phyloP scores from a whole-genome alignment of 768 basidiomycete species.

The Suillus cothurnatus region DNA sequence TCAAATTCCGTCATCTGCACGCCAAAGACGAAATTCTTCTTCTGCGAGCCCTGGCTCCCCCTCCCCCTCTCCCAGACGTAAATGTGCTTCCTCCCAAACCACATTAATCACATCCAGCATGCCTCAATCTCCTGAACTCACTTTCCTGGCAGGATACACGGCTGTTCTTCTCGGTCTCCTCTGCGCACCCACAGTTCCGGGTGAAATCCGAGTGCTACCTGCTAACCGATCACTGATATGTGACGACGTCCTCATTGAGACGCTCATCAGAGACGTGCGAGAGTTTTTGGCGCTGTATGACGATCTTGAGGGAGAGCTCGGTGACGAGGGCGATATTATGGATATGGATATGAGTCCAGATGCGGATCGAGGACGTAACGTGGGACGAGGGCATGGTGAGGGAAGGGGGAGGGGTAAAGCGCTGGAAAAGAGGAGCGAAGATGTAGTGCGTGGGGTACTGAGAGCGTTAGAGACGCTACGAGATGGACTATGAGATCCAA shows the following conservation, averaged over 20 bases:
- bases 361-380: too few species aligned
- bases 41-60: neutral
- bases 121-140: constrained; percentile 37
- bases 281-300: constrained; percentile 46
- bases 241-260: constrained; percentile 29
- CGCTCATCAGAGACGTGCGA: constrained; percentile 38
- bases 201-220: constrained; percentile 36
- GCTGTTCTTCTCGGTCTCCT: constrained; percentile 67
- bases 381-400: neutral
- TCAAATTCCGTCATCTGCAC: neutral
- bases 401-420: constrained; percentile 13
- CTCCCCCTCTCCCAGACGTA: neutral
- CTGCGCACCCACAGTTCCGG: constrained; percentile 37
- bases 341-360: neutral
- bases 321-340: neutral
- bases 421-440: constrained; percentile 40
- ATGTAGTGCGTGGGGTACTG: constrained; percentile 52
- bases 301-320: constrained; percentile 29
- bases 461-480: constrained; percentile 50
- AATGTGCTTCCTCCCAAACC: neutral
- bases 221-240: constrained; percentile 39
- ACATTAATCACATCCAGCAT: constrained; percentile 54
- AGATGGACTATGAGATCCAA: constrained; percentile 12
- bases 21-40: neutral
- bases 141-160: constrained; percentile 71